A percentile compares a stretch with the other conserved stretches of the same genome.
Conservation (phyloP, 345 rosid species). For the Citrus australasica region DNA sequence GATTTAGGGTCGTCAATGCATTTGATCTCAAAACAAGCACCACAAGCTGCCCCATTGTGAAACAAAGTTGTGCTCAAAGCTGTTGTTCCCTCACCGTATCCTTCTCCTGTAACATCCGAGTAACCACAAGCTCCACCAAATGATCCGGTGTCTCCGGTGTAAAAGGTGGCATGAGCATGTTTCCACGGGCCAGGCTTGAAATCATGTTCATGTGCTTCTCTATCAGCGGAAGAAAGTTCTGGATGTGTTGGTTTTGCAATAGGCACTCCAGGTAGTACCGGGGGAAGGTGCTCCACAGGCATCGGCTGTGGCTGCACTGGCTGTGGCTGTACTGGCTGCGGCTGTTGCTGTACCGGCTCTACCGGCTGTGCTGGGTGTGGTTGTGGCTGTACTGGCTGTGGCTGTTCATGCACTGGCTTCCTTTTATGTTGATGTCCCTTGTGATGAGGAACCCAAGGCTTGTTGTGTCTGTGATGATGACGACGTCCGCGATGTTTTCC, state of each 20-base stretch:
- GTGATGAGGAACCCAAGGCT: not conserved
- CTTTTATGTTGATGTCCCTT: not conserved
- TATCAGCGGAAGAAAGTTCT: not conserved
- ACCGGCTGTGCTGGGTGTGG: not conserved
- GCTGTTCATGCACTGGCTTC: not conserved
- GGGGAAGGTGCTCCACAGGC: not conserved
- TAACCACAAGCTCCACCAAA: constrained; percentile 63
- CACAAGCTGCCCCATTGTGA: constrained; percentile 43
- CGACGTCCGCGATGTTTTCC: not conserved
- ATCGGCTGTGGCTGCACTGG: not conserved
- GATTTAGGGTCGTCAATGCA: constrained; percentile 34
- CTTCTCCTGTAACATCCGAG: constrained; percentile 32
- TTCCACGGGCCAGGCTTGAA: constrained; percentile 43
- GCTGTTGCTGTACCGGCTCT: not conserved
- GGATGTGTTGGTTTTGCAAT: not conserved
- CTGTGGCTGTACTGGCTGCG: too few species aligned
- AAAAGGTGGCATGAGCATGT: constrained; percentile 49
- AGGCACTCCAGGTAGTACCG: not conserved
- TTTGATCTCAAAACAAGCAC: constrained; percentile 52
- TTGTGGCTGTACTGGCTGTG: not conserved
- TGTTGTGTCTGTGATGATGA: not conserved
- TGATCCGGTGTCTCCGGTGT: constrained; percentile 38
- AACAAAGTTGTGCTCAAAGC: constrained; percentile 46
- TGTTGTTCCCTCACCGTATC: constrained; percentile 43
- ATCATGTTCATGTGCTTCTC: not conserved